Conservation (phyloP, 257 asterid species). For the Jacaranda copaia region DNA sequence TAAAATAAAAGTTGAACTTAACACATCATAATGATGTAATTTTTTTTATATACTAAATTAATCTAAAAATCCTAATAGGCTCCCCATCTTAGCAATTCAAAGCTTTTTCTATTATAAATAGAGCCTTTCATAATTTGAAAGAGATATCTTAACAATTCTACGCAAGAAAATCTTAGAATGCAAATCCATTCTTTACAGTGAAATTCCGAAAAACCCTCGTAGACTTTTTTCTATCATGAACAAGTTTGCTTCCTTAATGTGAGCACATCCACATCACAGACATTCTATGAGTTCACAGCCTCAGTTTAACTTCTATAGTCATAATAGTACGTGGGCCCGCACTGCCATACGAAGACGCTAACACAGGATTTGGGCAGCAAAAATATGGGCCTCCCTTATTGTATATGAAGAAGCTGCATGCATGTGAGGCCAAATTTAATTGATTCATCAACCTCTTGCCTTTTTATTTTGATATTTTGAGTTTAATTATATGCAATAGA, state of each 20-base stretch:
- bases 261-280: slow-evolving; percentile 37
- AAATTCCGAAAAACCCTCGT: too few species aligned
- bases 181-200: too few species aligned
- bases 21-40: too few species aligned
- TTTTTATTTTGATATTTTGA: neutral
- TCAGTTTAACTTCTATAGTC: slow-evolving; percentile 7
- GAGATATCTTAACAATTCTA: too few species aligned
- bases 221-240: too few species aligned
- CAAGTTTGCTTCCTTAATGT: neutral
- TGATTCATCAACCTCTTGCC: slow-evolving; percentile 13
- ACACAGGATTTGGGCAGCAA: neutral
- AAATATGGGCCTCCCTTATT: neutral
- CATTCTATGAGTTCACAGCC: slow-evolving; percentile 22
- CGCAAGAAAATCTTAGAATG: too few species aligned
- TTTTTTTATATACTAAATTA: too few species aligned
- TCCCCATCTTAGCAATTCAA: too few species aligned
- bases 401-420: neutral
- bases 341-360: neutral
- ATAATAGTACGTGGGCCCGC: neutral
- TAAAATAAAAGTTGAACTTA: too few species aligned
- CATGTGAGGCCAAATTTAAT: slow-evolving; percentile 31
- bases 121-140: too few species aligned
- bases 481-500: neutral
- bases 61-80: too few species aligned
- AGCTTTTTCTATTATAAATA: too few species aligned